Base-by-base conservation (phyloP, 1,139 yeast genomes). In the Neolecta irregularis region DNA sequence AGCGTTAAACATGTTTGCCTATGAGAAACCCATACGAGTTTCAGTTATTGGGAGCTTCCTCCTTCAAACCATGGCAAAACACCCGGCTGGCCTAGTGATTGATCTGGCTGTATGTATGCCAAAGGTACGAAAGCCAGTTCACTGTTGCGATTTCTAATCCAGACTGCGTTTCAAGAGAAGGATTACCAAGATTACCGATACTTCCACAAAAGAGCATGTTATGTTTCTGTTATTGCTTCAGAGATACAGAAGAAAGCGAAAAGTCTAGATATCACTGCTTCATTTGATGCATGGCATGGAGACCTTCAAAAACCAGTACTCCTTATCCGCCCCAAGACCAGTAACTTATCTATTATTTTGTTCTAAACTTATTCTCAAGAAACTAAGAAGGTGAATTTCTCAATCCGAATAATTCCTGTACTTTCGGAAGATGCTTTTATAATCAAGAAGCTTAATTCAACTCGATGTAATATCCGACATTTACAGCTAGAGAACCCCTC, bases 101-200 rank as follows among this genome's bases (percentile, higher is more conserved):
- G 98, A 88, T 52, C 65, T 88, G 34, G 65, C 78, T 25, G 62
- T 85, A 38, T 72, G 80, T 6, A 85, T 88, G 91, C 94, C 95
- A 3, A 56, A 61, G 35, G 18, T 20, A 26, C n/a, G 7, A 28
- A 12, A 26, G 12, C 17, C 15, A 8, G 13, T 18, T 12, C 11
- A 7, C 20, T 32, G 8, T 12, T 11, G 24, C 24, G 7, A n/a
- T 16, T 18, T 26, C 12, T 32, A 16, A 18, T 2, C n/a, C n/a
- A 8, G 21, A 29, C 15, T 58, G 60, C 79, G 34, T 75, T 88
- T 51, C 88, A 76, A 50, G 74, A 76, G 35, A 88, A 91, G 57
- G 99, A 88, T 54, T 81, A 75, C 51, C 62, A 85, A 47, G 88
- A 88, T 56, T 83, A 79, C 58, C 67, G 96, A 51, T 88, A 92